These are phyloP conservation scores for Daldinia sp. DNA, from an alignment of 2,329 filamentous ascomycete genomes.

Conservation along the genomic window DNA sequence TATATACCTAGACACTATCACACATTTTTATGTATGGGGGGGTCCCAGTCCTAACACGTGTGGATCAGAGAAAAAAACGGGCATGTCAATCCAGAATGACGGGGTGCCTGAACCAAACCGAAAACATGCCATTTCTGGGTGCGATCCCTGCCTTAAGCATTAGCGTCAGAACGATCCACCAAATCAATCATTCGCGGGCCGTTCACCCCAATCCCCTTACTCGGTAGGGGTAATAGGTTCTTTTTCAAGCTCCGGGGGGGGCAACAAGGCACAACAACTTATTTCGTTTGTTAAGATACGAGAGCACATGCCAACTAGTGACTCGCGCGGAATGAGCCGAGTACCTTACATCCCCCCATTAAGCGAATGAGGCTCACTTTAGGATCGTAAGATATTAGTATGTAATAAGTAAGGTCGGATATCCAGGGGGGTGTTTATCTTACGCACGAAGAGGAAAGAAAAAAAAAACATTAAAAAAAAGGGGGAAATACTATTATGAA, in stretches of 20 bases:
- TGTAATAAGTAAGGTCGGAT: background rate
- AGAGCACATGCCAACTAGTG: background rate
- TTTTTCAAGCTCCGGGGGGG: conserved; percentile 22
- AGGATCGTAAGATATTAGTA: conserved; percentile 21
- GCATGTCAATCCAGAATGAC: conserved; percentile 35
- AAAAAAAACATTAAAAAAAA: conserved; percentile 4
- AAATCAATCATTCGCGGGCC: conserved; percentile 41
- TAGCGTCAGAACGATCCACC: conserved; percentile 31
- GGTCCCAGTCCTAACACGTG: conserved; percentile 39
- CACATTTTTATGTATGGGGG: conserved; percentile 5
- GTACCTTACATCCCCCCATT: background rate
- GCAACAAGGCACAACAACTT: background rate
- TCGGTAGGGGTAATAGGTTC: conserved; percentile 35
- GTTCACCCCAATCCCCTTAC: conserved; percentile 38
- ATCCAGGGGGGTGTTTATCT: background rate
- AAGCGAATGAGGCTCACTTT: conserved; percentile 30
- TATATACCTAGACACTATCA: background rate
- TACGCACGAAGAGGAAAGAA: conserved; percentile 13
- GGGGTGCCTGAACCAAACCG: conserved; percentile 41
- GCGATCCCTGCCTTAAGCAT: conserved; percentile 28
- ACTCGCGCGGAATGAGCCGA: conserved; percentile 9
- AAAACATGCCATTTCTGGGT: conserved; percentile 32
- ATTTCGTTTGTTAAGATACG: conserved; percentile 19
- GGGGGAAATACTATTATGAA: conserved; percentile 3
- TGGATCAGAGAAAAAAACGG: conserved; percentile 36